Conservation (phyloP, 2,329 filamentous ascomycete species). For the Diaporthe humulicola region DNA sequence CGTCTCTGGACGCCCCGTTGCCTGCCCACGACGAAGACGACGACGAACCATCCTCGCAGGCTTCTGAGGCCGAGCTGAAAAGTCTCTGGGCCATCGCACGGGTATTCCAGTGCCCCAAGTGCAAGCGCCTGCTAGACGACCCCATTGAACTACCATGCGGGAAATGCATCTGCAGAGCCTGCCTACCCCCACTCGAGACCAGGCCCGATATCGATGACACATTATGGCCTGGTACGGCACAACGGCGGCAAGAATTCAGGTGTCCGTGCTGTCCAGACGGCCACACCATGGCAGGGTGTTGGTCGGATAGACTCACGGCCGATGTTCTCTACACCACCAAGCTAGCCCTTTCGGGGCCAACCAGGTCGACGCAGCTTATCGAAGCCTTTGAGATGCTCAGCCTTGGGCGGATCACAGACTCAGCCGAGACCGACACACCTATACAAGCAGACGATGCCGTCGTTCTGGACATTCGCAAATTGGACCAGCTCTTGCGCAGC, state of each 20-base stretch:
- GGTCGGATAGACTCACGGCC: constrained; percentile 79
- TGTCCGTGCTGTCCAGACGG: constrained; percentile 81
- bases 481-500: constrained; percentile 72
- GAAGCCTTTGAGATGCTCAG: constrained; percentile 76
- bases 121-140: constrained; percentile 75
- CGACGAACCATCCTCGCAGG: constrained; percentile 1
- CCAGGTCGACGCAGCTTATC: constrained; percentile 65
- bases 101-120: constrained; percentile 82
- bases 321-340: constrained; percentile 76
- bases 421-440: constrained; percentile 57
- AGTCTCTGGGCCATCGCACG: constrained; percentile 60
- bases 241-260: constrained; percentile 76
- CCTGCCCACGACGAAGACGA: background rate
- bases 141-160: constrained; percentile 88
- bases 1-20: background rate
- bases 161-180: constrained; percentile 80
- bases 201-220: constrained; percentile 70
- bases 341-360: constrained; percentile 62
- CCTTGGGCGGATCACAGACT: constrained; percentile 68
- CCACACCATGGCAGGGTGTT: constrained; percentile 83
- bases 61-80: constrained; percentile 27
- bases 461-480: constrained; percentile 61
- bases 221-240: constrained; percentile 79
- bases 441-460: constrained; percentile 47
- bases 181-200: constrained; percentile 75